These are phyloP conservation scores for Cymbidium sinense DNA, from an alignment of 106 monocot genomes.

Conservation along the genomic window DNA sequence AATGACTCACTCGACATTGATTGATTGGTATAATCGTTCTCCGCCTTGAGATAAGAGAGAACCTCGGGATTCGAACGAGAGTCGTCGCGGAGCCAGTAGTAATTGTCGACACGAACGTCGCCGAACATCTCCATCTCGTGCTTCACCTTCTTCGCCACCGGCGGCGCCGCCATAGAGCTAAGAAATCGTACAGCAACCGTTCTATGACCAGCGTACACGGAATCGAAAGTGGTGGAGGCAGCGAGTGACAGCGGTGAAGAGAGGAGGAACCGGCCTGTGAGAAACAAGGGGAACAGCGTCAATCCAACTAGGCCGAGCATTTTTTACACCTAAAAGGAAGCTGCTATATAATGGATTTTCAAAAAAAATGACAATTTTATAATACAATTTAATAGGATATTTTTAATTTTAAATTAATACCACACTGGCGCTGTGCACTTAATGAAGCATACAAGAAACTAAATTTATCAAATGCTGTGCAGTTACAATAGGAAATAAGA, in stretches of 20 bases:
- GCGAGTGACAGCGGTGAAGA: background rate
- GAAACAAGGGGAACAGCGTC: background rate
- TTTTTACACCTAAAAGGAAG: too few relatives aligned
- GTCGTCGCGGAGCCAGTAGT: conserved; percentile 98
- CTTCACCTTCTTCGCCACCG: conserved; percentile 79
- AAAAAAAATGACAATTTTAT: too few relatives aligned
- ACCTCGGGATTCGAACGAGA: conserved; percentile 64
- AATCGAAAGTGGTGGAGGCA: background rate
- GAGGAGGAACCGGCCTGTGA: background rate
- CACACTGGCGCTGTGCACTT: too few relatives aligned
- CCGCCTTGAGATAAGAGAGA: conserved; percentile 55
- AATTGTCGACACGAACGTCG: conserved; percentile 82
- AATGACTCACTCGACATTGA: conserved; percentile 63
- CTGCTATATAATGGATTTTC: too few relatives aligned
- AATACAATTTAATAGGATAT: too few relatives aligned
- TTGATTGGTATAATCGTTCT: conserved; percentile 67
- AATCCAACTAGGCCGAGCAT: background rate
- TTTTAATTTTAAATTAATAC: too few relatives aligned
- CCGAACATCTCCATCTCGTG: conserved; percentile 83
- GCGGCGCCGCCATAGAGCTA: conserved; percentile 23
- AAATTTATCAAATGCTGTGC: too few relatives aligned
- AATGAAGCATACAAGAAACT: too few relatives aligned
- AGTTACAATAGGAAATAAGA: too few relatives aligned
- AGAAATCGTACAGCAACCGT: background rate
- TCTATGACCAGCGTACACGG: background rate